A percentile compares a stretch with the other conserved stretches of the same genome.
Conservation (phyloP, 345 rosid species). For the Moricandia moricandioides region DNA sequence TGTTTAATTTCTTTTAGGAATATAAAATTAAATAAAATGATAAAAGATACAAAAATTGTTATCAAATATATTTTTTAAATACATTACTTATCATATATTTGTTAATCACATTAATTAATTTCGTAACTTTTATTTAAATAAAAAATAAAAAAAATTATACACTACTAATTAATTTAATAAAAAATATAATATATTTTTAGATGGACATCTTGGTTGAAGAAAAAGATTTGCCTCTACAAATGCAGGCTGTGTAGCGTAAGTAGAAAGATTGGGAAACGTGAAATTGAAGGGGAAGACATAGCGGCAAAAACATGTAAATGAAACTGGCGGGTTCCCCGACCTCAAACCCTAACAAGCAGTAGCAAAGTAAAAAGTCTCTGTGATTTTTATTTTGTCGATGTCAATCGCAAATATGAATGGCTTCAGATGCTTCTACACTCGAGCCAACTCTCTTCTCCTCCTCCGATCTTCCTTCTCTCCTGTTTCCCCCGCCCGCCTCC, state of each 20-base stretch:
- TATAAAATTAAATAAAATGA: too few species aligned
- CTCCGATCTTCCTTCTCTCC: slow-evolving; percentile 10
- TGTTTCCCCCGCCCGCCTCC: background rate
- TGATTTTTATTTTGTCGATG: background rate
- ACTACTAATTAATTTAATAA: too few species aligned
- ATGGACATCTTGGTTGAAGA: too few species aligned
- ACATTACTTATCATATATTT: too few species aligned
- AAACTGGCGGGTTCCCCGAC: background rate
- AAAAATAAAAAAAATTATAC: too few species aligned
- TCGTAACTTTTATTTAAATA: too few species aligned
- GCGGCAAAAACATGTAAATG: background rate
- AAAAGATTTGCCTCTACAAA: too few species aligned
- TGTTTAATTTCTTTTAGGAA: too few species aligned
- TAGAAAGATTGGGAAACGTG: background rate
- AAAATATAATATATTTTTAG: too few species aligned
- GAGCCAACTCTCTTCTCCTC: slow-evolving; percentile 25
- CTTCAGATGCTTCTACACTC: slow-evolving; percentile 26
- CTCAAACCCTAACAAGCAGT: background rate
- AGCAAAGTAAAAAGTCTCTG: background rate
- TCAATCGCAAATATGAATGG: slow-evolving; percentile 22
- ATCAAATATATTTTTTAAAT: too few species aligned
- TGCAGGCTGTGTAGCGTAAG: background rate
- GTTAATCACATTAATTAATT: too few species aligned
- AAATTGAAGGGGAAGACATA: background rate
- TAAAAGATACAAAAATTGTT: too few species aligned